Evolutionary conservation across 768 basidiomycete genomes (phyloP), one percentile per base, ranked within the genome.

Genomic region (Naematelia encephala): DNA sequence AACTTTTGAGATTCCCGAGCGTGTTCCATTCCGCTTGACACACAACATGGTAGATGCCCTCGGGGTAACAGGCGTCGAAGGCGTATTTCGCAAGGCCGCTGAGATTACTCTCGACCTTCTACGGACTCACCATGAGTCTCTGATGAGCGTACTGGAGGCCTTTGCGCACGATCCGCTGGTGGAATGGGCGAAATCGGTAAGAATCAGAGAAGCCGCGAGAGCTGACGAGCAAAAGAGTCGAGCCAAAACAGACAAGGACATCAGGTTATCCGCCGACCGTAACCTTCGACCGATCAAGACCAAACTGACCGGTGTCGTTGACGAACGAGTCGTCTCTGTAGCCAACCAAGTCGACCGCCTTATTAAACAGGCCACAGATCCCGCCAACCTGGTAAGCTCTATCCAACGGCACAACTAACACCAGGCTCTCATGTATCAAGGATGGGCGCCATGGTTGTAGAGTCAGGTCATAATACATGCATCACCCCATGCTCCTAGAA

Each of bases 111-210:
- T 99, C 80, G 84, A 87, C 59, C 78, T 96, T 34, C 82, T 99
- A 23, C 85, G 91, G 27, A 85, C 87, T 63, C 92, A 98, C 81
- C 89, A 87, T 76, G 92, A 98, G 73, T 87, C 87, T 43, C 80
- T 99, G 56, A 91, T 92, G 87, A 93, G 86, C 73, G 90, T 98
- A 0, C 83, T 99, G 39, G 94, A 97, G 71, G 90, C 96, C 1
- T 98, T 98, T 75, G 85, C 93, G 27, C 94, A 98, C 67, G 96
- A 99, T 75, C 96, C 96, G 1, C 82, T 99, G 2, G 87, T 93
- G 28, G 94, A 98, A 76, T 98, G 92, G 90, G 88, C 90, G 61
- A 87, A 90, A 86, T 50, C 57, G 12, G 67, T 65, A 25, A 44
- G 72, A 67, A 11, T 19, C 46, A 43, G 12, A 25, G 10, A 14